Conservation (phyloP, 139 green algal species). For the Cymbomonas tetramitiformis region DNA sequence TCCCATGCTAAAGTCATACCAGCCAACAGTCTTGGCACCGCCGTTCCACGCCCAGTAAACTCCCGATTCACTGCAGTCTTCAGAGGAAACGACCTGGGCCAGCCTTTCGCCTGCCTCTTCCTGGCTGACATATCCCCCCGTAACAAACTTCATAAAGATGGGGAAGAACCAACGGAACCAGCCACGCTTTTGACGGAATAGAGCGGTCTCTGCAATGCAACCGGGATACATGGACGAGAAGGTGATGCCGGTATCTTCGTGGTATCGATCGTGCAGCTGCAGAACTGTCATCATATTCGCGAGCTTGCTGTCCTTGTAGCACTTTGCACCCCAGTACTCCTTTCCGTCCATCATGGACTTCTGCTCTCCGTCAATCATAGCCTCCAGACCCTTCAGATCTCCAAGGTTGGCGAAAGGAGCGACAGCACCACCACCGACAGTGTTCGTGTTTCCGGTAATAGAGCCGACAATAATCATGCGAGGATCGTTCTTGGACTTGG, state of each 20-base stretch:
- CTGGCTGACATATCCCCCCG: constrained; percentile 76
- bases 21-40: no score
- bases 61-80: constrained; percentile 27
- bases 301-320: constrained; percentile 93
- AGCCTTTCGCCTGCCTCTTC: constrained; percentile 72
- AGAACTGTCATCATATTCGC: constrained; percentile 93
- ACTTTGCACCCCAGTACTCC: constrained; percentile 83
- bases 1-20: no score
- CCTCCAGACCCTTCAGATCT: constrained; percentile 56
- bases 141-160: constrained; percentile 87
- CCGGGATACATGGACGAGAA: constrained; percentile 85
- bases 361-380: constrained; percentile 20
- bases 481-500: constrained; percentile 37
- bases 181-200: constrained; percentile 73
- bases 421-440: constrained; percentile 65
- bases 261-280: constrained; percentile 63
- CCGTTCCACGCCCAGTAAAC: constrained; percentile 18
- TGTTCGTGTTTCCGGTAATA: constrained; percentile 93
- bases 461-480: constrained; percentile 77
- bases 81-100: constrained; percentile 42
- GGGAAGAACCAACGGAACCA: constrained; percentile 79
- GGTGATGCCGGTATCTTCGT: constrained; percentile 54
- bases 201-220: constrained; percentile 82
- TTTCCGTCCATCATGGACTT: constrained; percentile 70
- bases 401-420: constrained; percentile 80